Conservation (phyloP, 139 green algal genomes). For the Marvania coccoides region DNA sequence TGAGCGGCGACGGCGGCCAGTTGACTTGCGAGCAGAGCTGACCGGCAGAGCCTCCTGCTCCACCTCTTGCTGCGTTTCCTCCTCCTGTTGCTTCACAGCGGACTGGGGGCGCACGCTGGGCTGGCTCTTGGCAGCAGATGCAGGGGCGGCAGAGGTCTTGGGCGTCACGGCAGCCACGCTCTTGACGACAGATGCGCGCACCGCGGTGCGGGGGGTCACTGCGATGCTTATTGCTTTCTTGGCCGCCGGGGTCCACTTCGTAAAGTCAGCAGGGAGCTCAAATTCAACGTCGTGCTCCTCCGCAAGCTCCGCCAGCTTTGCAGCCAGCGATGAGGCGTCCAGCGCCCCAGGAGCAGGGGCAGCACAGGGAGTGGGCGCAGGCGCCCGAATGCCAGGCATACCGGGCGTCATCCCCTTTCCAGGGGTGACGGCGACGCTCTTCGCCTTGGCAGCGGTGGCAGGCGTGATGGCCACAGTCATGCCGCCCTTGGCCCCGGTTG, state of each 20-base stretch:
- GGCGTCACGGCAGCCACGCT: background rate
- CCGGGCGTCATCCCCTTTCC: background rate
- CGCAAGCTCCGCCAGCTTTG: constrained; percentile 14
- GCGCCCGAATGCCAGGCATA: background rate
- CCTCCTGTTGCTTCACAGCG: background rate
- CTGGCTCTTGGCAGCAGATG: background rate
- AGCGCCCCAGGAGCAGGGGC: background rate
- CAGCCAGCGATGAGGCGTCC: constrained; percentile 11
- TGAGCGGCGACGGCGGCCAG: constrained; percentile 7
- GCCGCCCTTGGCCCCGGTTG: background rate
- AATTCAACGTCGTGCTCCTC: constrained; percentile 14
- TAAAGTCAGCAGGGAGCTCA: constrained; percentile 17
- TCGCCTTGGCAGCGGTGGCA: background rate
- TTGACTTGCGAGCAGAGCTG: background rate
- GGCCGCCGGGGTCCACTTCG: background rate
- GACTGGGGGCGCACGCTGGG: background rate
- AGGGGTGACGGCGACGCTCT: background rate
- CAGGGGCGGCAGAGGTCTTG: background rate
- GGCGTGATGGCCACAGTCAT: background rate
- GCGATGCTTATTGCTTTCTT: background rate
- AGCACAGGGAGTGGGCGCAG: background rate
- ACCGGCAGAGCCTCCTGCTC: background rate
- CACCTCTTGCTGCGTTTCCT: background rate
- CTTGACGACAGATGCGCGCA: background rate
- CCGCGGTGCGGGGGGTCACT: background rate